These are phyloP conservation scores for Lolium rigidum DNA, from an alignment of 176 grass and related monocot species.

Conservation along the genomic window DNA sequence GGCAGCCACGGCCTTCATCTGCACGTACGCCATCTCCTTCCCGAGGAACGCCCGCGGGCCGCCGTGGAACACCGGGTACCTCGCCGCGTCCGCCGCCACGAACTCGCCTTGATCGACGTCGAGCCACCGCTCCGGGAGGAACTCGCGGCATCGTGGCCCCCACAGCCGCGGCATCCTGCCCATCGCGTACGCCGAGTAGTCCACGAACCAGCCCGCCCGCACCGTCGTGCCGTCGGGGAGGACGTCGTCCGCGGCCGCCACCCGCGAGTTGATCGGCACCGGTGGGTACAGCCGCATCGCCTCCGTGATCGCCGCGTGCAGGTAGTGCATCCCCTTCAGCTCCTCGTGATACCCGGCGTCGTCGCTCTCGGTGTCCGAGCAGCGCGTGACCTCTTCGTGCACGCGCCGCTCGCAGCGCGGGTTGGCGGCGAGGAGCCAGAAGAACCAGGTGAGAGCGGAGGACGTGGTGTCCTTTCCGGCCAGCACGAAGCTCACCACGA, in stretches of 20 bases:
- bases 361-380: not conserved
- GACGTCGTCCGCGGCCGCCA: slow-evolving; percentile 52
- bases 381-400: slow-evolving; percentile 43
- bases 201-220: slow-evolving; percentile 61
- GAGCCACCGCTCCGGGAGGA: slow-evolving; percentile 68
- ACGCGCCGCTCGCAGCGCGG: slow-evolving; percentile 53
- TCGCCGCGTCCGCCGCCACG: slow-evolving; percentile 42
- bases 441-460: slow-evolving; percentile 68
- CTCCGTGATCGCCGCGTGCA: slow-evolving; percentile 72
- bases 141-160: slow-evolving; percentile 49
- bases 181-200: slow-evolving; percentile 73
- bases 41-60: slow-evolving; percentile 69
- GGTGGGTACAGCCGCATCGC: slow-evolving; percentile 80
- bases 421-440: slow-evolving; percentile 70
- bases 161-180: slow-evolving; percentile 60
- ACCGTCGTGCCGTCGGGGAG: slow-evolving; percentile 76
- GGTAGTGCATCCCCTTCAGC: slow-evolving; percentile 60
- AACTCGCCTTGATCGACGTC: slow-evolving; percentile 40
- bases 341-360: not conserved
- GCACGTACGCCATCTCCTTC: slow-evolving; percentile 76
- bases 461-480: slow-evolving; percentile 73
- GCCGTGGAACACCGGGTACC: slow-evolving; percentile 62
- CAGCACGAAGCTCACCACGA: slow-evolving; percentile 72
- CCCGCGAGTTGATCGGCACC: slow-evolving; percentile 61
- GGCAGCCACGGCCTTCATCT: slow-evolving; percentile 72